A percentile compares a stretch with the other conserved stretches of the same genome.
Conservation (phyloP, 441 rosid species). For the Euphorbia celastroides region DNA sequence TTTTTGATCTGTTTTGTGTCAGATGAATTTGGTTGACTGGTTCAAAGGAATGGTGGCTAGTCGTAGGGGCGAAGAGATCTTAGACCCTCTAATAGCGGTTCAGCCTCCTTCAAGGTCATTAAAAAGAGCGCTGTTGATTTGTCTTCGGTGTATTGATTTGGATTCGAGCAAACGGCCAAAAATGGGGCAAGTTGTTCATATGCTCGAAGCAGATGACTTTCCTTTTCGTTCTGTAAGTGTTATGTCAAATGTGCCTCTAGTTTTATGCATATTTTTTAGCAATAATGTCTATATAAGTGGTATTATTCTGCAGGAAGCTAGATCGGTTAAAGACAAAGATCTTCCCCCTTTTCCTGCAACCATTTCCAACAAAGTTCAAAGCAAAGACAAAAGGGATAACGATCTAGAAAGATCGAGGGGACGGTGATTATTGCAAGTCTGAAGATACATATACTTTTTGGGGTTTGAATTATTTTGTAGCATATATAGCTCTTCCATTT, state of each 20-base stretch:
- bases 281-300: too few species aligned
- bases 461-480: constrained; percentile 18
- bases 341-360: constrained; percentile 19
- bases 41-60: constrained; percentile 93
- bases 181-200: constrained; percentile 94
- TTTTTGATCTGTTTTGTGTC: constrained; percentile 18
- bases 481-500: constrained; percentile 13
- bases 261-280: neutral
- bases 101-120: constrained; percentile 63
- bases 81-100: constrained; percentile 64
- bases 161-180: constrained; percentile 82
- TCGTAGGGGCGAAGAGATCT: constrained; percentile 71
- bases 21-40: constrained; percentile 97
- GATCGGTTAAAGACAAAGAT: constrained; percentile 41
- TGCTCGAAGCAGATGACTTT: constrained; percentile 92
- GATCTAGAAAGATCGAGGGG: constrained; percentile 32
- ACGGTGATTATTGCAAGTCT: constrained; percentile 25
- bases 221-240: constrained; percentile 71
- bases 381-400: constrained; percentile 22
- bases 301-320: constrained; percentile 43
- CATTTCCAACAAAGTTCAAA: constrained; percentile 20
- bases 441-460: constrained; percentile 11
- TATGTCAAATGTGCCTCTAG: neutral
- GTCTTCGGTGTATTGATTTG: constrained; percentile 90
- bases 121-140: constrained; percentile 66